phyloP scores from a whole-genome alignment of 345 rosid species.

The Moricandia arvensis region DNA sequence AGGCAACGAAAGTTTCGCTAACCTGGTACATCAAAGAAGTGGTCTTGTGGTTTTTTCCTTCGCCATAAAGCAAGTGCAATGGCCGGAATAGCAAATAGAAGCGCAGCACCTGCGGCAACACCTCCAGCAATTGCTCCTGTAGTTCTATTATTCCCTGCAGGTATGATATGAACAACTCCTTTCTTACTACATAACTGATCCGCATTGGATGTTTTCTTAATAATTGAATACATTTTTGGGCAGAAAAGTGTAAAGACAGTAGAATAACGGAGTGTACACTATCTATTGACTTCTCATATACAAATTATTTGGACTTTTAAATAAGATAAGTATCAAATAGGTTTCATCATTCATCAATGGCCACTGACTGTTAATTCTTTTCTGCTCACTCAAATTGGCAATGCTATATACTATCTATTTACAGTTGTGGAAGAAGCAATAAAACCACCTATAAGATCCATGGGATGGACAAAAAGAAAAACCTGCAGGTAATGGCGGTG shows the following conservation, averaged over 20 bases:
- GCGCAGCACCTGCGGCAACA: constrained; percentile 96
- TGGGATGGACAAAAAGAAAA: constrained; percentile 6
- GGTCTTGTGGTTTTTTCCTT: constrained; percentile 74
- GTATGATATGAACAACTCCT: constrained; percentile 18
- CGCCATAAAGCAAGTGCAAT: constrained; percentile 77
- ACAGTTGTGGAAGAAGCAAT: background rate
- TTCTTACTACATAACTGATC: constrained; percentile 16
- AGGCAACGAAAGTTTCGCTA: constrained; percentile 28
- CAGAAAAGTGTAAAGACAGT: background rate
- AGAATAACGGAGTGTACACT: too few species aligned
- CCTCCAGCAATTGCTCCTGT: constrained; percentile 97
- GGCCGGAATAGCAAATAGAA: constrained; percentile 92
- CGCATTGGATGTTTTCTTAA: background rate
- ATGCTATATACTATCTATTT: background rate
- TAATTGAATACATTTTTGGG: background rate
- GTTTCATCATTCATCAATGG: background rate
- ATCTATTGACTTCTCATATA: background rate
- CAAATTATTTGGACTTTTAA: background rate
- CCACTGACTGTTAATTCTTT: background rate
- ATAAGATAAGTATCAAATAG: background rate
- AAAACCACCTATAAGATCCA: constrained; percentile 3
- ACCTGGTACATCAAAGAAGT: constrained; percentile 98
- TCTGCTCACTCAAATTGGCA: background rate
- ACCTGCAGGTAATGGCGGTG: constrained; percentile 19
- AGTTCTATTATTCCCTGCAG: constrained; percentile 12